Base-by-base conservation (phyloP, 1,139 yeast genomes). In the Meyerozyma smithsonii region DNA sequence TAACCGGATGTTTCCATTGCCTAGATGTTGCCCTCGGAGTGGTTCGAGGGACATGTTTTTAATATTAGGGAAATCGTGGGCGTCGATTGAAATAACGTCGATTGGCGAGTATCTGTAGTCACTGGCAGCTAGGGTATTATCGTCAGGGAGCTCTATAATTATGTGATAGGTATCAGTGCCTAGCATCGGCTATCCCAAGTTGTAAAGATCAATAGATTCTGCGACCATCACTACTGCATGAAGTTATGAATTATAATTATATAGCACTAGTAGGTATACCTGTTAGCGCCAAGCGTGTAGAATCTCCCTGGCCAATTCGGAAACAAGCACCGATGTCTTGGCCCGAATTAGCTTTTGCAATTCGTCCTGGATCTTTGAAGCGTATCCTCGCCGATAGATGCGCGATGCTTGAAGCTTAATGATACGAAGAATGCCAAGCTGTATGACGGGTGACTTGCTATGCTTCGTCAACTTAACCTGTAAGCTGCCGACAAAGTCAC, bases 1-100 rank as follows among this genome's bases (percentile, higher is more conserved):
- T n/a, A 87, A 61, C 39, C 86, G 69, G 10, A 87, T 77, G 7
- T 83, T 78, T 0, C 96, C 96, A 41, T 78, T 66, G 1, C 95
- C 95, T 42, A 85, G 54, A 52, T 79, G 74, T 41, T 65, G 66
- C 10, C 84, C 84, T 48, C 65, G 72, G 20, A 82, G 57, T 3
- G 81, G 82, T 54, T 74, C 82, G 28, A 58, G 53, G 4, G 51
- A 46, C 16, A 40, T 17, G 14, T 17, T 16, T 5, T 39, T 19
- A 32, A 36, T 33, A 20, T 45, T 45, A 25, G 42, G 23, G 37
- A 36, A 33, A 30, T 40, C 14, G 44, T 32, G 10, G 50, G 45
- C 45, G 40, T 66, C 66, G 36, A 68, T 58, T 10, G 58, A 53
- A 8, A 64, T 59, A 20, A 68, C 51, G 33, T 57, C 52, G 33